Conservation (phyloP, 306 rosid species). For the Mucuna pruriens region DNA sequence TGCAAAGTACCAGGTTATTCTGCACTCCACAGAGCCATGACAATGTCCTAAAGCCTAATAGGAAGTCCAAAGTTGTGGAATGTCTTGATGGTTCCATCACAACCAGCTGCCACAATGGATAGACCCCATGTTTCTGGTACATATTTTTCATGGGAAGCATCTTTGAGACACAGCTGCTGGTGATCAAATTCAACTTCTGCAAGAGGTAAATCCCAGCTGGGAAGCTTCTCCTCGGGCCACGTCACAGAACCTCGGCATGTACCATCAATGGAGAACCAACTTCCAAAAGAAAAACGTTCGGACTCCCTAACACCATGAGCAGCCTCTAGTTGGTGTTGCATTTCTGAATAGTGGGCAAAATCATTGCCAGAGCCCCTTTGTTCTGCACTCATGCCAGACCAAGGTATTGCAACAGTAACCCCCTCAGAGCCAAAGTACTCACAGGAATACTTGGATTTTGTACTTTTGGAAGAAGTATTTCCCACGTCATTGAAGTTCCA, state of each 20-base stretch:
- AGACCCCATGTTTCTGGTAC: slow-evolving; percentile 78
- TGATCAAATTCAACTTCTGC: slow-evolving; percentile 44
- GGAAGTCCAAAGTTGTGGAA: slow-evolving; percentile 95
- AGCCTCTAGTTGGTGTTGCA: slow-evolving; percentile 20
- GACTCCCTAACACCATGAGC: slow-evolving; percentile 43
- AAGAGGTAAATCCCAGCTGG: slow-evolving; percentile 52
- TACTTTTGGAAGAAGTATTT: slow-evolving; percentile 43
- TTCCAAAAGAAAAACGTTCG: slow-evolving; percentile 58
- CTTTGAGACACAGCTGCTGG: slow-evolving; percentile 10
- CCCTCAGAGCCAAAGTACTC: slow-evolving; percentile 77
- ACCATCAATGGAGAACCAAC: slow-evolving; percentile 73
- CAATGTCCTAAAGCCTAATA: slow-evolving; percentile 51
- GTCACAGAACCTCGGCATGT: slow-evolving; percentile 66
- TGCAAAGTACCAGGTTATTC: neutral
- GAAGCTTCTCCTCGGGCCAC: slow-evolving; percentile 94
- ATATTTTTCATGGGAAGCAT: slow-evolving; percentile 25
- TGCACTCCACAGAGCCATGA: neutral
- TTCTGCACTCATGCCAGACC: slow-evolving; percentile 65
- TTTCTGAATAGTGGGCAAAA: slow-evolving; percentile 28
- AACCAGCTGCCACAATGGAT: slow-evolving; percentile 71
- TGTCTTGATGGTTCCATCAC: slow-evolving; percentile 78
- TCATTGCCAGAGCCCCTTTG: slow-evolving; percentile 10
- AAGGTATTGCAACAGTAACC: slow-evolving; percentile 77
- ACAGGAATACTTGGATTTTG: slow-evolving; percentile 61
- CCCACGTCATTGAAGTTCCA: slow-evolving; percentile 60